Conservation (phyloP, 495 filamentous ascomycete species). For the Neurospora sp. region DNA sequence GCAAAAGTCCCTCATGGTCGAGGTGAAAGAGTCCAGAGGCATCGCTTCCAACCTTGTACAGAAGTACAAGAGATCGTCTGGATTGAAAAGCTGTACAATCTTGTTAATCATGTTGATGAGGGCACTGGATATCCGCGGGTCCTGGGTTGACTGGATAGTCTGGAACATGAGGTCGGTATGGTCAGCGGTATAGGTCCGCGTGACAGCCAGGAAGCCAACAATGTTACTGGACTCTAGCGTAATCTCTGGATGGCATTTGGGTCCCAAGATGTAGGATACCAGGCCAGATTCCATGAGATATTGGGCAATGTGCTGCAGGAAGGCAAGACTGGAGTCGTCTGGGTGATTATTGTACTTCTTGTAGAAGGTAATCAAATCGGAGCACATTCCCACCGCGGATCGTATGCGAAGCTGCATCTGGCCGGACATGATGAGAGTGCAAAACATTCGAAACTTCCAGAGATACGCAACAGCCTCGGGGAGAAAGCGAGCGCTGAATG, state of each 20-base stretch:
- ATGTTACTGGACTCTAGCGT: slow-evolving; percentile 74
- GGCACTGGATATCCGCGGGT: slow-evolving; percentile 73
- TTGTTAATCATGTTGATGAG: slow-evolving; percentile 63
- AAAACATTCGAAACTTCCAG: slow-evolving; percentile 62
- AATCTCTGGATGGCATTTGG: slow-evolving; percentile 85
- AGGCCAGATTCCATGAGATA: slow-evolving; percentile 56
- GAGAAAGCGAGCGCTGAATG: slow-evolving; percentile 14
- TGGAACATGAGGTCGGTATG: slow-evolving; percentile 82
- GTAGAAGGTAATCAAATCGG: slow-evolving; percentile 57
- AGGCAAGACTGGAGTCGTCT: slow-evolving; percentile 35
- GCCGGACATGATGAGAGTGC: slow-evolving; percentile 65
- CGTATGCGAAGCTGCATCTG: slow-evolving; percentile 81
- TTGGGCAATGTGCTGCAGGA: slow-evolving; percentile 53
- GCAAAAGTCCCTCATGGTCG: slow-evolving; percentile 45
- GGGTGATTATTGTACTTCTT: slow-evolving; percentile 28
- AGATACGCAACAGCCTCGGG: slow-evolving; percentile 43
- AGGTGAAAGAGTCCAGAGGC: slow-evolving; percentile 46
- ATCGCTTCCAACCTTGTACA: slow-evolving; percentile 62
- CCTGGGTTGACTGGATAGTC: slow-evolving; percentile 69
- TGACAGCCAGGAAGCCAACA: slow-evolving; percentile 79
- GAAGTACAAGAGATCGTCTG: slow-evolving; percentile 53
- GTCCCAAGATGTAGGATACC: slow-evolving; percentile 77
- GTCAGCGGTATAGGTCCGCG: slow-evolving; percentile 53
- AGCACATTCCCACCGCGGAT: slow-evolving; percentile 58
- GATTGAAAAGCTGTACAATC: slow-evolving; percentile 50